These are phyloP conservation scores for Hyphopichia burtonii DNA, from an alignment of 1,139 yeast species.

Conservation along the genomic window DNA sequence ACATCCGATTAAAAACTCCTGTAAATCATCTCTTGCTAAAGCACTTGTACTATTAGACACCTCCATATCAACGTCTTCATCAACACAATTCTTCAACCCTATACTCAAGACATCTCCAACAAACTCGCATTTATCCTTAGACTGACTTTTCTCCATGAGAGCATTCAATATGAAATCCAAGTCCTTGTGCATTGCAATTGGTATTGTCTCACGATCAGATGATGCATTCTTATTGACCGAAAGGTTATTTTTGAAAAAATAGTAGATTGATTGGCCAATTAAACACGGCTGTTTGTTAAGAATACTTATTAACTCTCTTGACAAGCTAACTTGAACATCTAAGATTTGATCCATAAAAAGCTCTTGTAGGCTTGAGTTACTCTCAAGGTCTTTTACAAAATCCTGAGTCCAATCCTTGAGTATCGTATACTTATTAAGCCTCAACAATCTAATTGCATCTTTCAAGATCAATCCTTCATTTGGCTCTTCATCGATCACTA, in stretches of 20 bases:
- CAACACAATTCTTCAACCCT: background rate
- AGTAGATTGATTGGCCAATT: background rate
- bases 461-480: conserved; percentile 3
- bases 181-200: background rate
- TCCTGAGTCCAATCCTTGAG: background rate
- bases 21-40: background rate
- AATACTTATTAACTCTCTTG: background rate
- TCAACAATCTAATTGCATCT: background rate
- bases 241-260: background rate
- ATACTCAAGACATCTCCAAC: background rate
- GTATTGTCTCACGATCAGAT: background rate
- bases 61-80: background rate
- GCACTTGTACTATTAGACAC: background rate
- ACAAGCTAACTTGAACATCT: conserved; percentile 3
- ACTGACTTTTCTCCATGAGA: background rate
- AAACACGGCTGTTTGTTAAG: background rate
- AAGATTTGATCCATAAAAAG: background rate
- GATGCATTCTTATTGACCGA: background rate
- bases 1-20: background rate
- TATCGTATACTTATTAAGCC: background rate
- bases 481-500: conserved; percentile 22
- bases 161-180: background rate
- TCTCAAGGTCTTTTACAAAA: background rate
- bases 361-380: background rate
- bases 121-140: background rate